Percentiles rank a stretch among this genome's conserved stretches.
phyloP scores from a whole-genome alignment of 2,329 filamentous ascomycete species.

The Neoascochyta sp. region DNA sequence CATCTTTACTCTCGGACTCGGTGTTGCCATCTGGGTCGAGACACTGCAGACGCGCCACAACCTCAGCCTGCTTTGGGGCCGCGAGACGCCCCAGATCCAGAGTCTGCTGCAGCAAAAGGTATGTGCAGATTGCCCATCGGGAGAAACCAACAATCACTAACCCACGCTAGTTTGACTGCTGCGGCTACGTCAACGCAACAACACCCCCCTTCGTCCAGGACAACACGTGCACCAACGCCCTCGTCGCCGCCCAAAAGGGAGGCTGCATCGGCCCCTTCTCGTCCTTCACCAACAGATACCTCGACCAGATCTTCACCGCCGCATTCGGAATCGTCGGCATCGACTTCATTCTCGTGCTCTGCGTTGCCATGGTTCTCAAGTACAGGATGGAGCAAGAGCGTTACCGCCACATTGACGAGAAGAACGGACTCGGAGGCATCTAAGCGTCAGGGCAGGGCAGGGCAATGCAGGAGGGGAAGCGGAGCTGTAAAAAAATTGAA shows the following conservation, averaged over 20 bases:
- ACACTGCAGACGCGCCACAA: conserved; percentile 65
- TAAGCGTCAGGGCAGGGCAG: too few species aligned
- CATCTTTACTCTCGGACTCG: conserved; percentile 61
- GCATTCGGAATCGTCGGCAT: conserved; percentile 73
- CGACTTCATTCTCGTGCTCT: conserved; percentile 65
- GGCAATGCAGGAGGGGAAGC: background rate
- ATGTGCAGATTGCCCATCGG: conserved; percentile 26
- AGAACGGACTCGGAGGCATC: conserved; percentile 47
- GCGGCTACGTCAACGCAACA: conserved; percentile 71
- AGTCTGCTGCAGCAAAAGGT: conserved; percentile 68
- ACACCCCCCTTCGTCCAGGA: conserved; percentile 70
- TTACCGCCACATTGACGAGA: conserved; percentile 78
- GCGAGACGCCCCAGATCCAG: conserved; percentile 57
- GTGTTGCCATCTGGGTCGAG: conserved; percentile 61
- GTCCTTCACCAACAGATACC: conserved; percentile 64
- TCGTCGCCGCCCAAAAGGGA: conserved; percentile 64
- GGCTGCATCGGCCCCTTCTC: conserved; percentile 68
- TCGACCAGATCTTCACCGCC: conserved; percentile 74
- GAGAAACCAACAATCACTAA: conserved; percentile 15
- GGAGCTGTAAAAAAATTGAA: background rate
- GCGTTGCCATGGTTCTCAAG: conserved; percentile 72
- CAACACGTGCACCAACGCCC: conserved; percentile 63
- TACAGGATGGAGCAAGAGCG: conserved; percentile 75
- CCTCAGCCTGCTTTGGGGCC: conserved; percentile 59
- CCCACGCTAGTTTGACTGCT: conserved; percentile 66